Base-by-base conservation (phyloP, 2,329 filamentous ascomycete genomes). In the Pseudofabraea citricarpa region DNA sequence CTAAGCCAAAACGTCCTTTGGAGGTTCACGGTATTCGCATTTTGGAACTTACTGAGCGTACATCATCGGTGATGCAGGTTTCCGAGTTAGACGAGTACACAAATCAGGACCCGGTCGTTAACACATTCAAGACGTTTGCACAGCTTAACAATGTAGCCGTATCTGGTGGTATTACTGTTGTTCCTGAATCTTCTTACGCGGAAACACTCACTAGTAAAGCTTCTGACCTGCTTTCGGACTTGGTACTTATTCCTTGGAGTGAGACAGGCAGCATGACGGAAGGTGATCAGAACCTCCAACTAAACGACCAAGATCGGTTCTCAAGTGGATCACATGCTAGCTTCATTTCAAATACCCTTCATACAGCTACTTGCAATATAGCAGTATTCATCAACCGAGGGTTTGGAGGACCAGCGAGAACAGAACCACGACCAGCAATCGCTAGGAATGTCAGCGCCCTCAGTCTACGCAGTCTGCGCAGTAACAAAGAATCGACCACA, bases 41-140 rank as follows among this genome's bases (percentile, higher is more conserved):
- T 13, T 68, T 94, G 38, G 87, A 94, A 59, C 77, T 97, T 10
- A 94, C 88, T 0, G 90, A 96, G 56, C 89, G 91, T 74, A 86
- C 88, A 32, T 96, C 91, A 1, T 90, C 90, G 15, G 91, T 96
- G 55, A 97, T 97, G 91, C 85, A 88, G 55, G 88, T 95, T 9
- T 84, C 89, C 0, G 89, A 94, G 58, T 74, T 84, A 3, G 85
- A 90, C 29, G 87, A 93, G 38, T 76, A 81, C 48, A 77, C 78
- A 20, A 72, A 77, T 6, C 75, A 78, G 56, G 91, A 97, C 56
- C 89, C 91, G 0, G 83, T 97, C 4, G 81, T 96, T 43, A 95
- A 95, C 60, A 87, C 88, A 0, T 96, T 96, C 74, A 81, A 87
- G 37, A 88, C 89, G 0, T 90, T 96, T 54, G 89, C 88, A 1